Evolutionary conservation across 257 asterid genomes (phyloP).

Genomic region (Penstemon newberryi): DNA sequence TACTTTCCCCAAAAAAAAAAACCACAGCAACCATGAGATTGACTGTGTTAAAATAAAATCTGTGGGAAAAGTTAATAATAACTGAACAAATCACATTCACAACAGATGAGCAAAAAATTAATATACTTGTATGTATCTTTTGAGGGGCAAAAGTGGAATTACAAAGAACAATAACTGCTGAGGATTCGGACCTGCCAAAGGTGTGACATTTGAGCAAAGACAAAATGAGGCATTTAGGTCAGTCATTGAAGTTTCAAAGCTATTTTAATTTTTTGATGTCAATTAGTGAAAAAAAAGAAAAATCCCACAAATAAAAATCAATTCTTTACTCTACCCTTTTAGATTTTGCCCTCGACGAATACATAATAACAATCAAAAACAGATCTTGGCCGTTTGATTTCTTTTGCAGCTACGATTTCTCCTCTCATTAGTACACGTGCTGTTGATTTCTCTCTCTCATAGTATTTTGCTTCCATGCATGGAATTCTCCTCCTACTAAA

Average conservation of each 20-base stretch:
- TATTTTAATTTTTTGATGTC: no score
- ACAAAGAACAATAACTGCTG: slow-evolving; percentile 35
- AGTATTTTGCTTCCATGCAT: slow-evolving; percentile 65
- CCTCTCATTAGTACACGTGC: slow-evolving; percentile 44
- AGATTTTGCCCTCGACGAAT: no score
- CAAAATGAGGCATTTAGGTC: slow-evolving; percentile 17
- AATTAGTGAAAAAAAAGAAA: no score
- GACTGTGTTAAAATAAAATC: no score
- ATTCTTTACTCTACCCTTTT: no score
- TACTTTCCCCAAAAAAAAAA: neutral
- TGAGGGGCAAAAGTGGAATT: slow-evolving; percentile 29
- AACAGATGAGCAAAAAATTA: no score
- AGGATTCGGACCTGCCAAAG: slow-evolving; percentile 44
- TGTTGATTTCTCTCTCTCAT: slow-evolving; percentile 31
- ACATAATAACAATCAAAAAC: no score
- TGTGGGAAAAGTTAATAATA: no score
- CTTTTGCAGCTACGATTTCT: neutral
- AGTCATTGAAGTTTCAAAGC: slow-evolving; percentile 16
- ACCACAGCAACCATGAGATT: neutral
- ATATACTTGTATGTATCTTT: neutral
- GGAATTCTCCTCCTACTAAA: slow-evolving; percentile 55
- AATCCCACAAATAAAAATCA: no score
- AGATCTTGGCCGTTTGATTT: slow-evolving; percentile 2
- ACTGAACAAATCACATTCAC: no score
- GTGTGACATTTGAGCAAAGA: slow-evolving; percentile 30